Conservation (phyloP, 2,329 filamentous ascomycete species). For the Diaporthe sp. region DNA sequence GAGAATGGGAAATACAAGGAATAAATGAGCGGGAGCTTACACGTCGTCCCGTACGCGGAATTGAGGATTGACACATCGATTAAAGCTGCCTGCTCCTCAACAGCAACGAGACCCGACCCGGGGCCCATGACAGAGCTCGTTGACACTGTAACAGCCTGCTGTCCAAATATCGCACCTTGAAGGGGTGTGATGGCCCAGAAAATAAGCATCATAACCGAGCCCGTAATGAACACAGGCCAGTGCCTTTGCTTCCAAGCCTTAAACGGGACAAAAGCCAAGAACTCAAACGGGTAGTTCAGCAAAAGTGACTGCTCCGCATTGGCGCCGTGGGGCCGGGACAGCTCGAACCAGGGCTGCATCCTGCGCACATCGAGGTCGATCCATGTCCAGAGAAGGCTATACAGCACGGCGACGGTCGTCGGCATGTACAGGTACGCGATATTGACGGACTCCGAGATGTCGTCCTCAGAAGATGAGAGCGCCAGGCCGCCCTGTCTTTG, state of each 20-base stretch:
- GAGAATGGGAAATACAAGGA: not conserved
- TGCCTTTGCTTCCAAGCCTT: slow-evolving; percentile 58
- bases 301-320: slow-evolving; percentile 61
- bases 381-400: slow-evolving; percentile 71
- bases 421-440: slow-evolving; percentile 67
- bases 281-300: slow-evolving; percentile 65
- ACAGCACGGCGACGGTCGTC: slow-evolving; percentile 67
- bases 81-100: slow-evolving; percentile 41
- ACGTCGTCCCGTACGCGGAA: slow-evolving; percentile 60
- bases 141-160: slow-evolving; percentile 47
- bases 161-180: slow-evolving; percentile 68
- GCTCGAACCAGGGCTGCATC: slow-evolving; percentile 72
- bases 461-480: slow-evolving; percentile 44
- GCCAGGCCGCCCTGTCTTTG: slow-evolving; percentile 57
- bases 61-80: slow-evolving; percentile 58
- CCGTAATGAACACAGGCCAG: slow-evolving; percentile 66
- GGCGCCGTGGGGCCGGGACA: slow-evolving; percentile 63
- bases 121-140: slow-evolving; percentile 13
- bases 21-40: not conserved
- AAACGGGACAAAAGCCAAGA: slow-evolving; percentile 52
- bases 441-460: slow-evolving; percentile 52
- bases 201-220: slow-evolving; percentile 63
- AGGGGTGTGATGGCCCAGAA: slow-evolving; percentile 69
- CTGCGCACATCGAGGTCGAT: slow-evolving; percentile 71
- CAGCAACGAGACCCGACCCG: slow-evolving; percentile 42